These are phyloP conservation scores for Penicillium mononematosum DNA, from an alignment of 495 filamentous ascomycete species.

Conservation along the genomic window DNA sequence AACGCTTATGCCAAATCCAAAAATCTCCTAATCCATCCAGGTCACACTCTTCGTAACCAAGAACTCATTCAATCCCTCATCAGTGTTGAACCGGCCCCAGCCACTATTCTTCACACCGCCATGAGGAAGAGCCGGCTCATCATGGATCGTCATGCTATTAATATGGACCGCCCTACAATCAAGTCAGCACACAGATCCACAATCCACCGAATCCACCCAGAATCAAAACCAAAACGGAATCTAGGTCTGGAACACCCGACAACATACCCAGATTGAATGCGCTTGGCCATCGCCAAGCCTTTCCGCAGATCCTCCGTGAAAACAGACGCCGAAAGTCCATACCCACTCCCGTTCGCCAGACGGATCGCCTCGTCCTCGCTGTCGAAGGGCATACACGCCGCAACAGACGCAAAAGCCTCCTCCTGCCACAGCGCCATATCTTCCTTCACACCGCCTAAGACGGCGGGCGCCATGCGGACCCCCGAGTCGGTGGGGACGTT, in stretches of 20 bases:
- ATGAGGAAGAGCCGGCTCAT: constrained; percentile 75
- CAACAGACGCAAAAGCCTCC: constrained; percentile 77
- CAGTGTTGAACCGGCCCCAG: constrained; percentile 64
- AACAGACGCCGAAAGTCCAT: constrained; percentile 48
- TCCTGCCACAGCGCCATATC: constrained; percentile 77
- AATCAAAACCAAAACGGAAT: neutral
- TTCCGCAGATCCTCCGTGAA: constrained; percentile 48
- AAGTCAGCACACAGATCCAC: constrained; percentile 5
- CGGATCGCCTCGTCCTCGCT: constrained; percentile 48
- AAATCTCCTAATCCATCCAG: constrained; percentile 47
- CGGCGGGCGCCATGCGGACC: constrained; percentile 66
- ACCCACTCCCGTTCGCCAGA: constrained; percentile 48
- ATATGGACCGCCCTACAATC: constrained; percentile 68
- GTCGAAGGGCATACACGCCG: constrained; percentile 47
- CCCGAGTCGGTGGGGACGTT: constrained; percentile 38
- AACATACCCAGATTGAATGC: constrained; percentile 48
- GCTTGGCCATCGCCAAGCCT: constrained; percentile 43
- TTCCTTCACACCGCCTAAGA: constrained; percentile 63
- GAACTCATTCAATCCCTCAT: constrained; percentile 68
- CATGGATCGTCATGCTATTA: constrained; percentile 84
- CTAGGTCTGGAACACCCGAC: neutral
- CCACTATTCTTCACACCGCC: constrained; percentile 84
- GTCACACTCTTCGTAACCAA: constrained; percentile 80
- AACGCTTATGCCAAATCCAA: neutral
- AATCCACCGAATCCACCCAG: neutral